Conservation (phyloP, 2,329 filamentous ascomycete genomes). For the Fusarium musae region DNA sequence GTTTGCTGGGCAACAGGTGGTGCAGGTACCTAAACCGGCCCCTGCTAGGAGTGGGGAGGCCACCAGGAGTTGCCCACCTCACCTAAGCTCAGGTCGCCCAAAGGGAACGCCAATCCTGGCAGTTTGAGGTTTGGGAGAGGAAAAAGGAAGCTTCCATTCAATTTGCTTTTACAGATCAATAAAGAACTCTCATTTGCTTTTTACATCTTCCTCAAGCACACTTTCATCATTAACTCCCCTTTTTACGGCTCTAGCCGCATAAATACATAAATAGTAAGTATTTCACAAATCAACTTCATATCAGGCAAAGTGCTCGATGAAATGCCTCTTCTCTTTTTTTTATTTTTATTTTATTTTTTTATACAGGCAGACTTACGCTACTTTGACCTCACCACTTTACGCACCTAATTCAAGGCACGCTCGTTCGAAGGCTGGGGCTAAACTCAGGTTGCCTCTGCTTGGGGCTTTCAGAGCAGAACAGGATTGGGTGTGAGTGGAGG, state of each 20-base stretch:
- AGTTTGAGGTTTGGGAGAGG: not conserved
- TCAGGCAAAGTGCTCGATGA: not conserved
- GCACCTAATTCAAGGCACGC: constrained; percentile 37
- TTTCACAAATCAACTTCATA: not conserved
- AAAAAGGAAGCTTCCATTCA: constrained; percentile 32
- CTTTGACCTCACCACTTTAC: constrained; percentile 31
- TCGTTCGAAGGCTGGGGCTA: constrained; percentile 34
- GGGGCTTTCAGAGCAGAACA: constrained; percentile 24
- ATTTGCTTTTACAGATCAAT: constrained; percentile 24
- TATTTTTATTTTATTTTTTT: not conserved
- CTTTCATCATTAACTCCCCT: not conserved
- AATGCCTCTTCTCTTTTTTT: not conserved
- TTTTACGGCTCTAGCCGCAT: not conserved
- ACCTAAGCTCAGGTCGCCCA: constrained; percentile 12
- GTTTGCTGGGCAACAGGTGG: constrained; percentile 35
- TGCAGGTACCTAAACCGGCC: constrained; percentile 31
- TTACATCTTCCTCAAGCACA: not conserved
- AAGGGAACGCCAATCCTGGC: constrained; percentile 2
- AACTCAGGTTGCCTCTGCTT: constrained; percentile 32
- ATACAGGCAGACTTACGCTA: constrained; percentile 21
- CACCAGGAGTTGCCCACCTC: constrained; percentile 34
- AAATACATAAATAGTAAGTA: not conserved
- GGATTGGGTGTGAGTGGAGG: constrained; percentile 36
- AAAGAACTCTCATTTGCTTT: constrained; percentile 3
- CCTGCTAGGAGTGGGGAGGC: constrained; percentile 30